These are phyloP conservation scores for Phytophthora colocasiae DNA, from an alignment of 352 stramenopile genomes.

Conservation along the genomic window DNA sequence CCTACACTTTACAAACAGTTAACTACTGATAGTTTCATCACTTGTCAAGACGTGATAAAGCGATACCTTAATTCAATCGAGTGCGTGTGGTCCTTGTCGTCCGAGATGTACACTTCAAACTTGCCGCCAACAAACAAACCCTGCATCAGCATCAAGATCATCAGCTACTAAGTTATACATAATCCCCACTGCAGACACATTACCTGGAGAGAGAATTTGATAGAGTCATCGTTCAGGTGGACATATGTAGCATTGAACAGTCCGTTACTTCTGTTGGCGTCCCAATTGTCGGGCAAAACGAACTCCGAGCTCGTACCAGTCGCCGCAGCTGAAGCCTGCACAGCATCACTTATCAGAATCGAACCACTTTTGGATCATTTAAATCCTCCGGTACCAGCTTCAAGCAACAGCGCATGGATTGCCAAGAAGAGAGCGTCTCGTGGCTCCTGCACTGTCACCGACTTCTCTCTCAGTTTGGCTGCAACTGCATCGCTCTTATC, in stretches of 20 bases:
- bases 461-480: conserved; percentile 49
- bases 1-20: conserved; percentile 35
- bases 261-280: conserved; percentile 64
- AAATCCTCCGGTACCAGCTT: conserved; percentile 55
- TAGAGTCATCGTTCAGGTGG: conserved; percentile 53
- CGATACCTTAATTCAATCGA: conserved; percentile 76
- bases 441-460: conserved; percentile 50
- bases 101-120: conserved; percentile 83
- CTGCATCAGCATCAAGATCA: conserved; percentile 34
- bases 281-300: conserved; percentile 57
- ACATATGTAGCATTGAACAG: conserved; percentile 67
- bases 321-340: conserved; percentile 56
- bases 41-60: too few relatives aligned
- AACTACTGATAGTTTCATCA: too few relatives aligned
- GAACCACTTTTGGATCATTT: not conserved
- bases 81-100: conserved; percentile 67
- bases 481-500: conserved; percentile 59
- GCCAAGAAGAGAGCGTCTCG: conserved; percentile 77
- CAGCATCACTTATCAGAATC: conserved; percentile 8
- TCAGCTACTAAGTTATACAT: not conserved
- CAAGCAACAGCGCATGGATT: conserved; percentile 73
- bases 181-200: too few relatives aligned
- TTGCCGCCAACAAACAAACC: too few relatives aligned
- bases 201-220: conserved; percentile 78
- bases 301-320: conserved; percentile 34